These are phyloP conservation scores for Fomitopsis pinicola DNA, from an alignment of 1,284 basidiomycete species.

Conservation along the genomic window DNA sequence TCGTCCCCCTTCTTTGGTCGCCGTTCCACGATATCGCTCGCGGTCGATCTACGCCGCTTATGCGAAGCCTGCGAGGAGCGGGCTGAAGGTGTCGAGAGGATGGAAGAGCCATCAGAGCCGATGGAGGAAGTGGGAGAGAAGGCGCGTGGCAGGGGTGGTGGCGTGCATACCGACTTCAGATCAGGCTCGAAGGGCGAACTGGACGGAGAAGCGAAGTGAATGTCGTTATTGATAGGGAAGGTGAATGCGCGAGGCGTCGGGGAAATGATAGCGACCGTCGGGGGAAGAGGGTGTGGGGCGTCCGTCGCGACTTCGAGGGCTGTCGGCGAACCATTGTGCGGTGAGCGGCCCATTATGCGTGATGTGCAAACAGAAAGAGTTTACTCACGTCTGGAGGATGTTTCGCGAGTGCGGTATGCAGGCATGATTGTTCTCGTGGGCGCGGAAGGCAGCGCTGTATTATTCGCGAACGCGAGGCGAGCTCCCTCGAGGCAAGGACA, in stretches of 20 bases:
- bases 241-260: constrained; percentile 74
- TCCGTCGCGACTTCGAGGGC: constrained; percentile 74
- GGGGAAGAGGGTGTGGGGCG: constrained; percentile 40
- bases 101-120: constrained; percentile 37
- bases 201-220: constrained; percentile 62
- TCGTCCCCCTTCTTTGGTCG: constrained; percentile 75
- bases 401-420: constrained; percentile 70
- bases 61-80: constrained; percentile 35
- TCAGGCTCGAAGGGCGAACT: constrained; percentile 68
- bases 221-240: constrained; percentile 58
- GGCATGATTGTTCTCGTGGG: constrained; percentile 58
- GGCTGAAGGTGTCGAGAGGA: constrained; percentile 30
- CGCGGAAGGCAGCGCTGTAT: constrained; percentile 22
- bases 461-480: constrained; percentile 25
- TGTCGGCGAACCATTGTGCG: constrained; percentile 23
- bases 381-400: constrained; percentile 55
- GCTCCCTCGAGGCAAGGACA: constrained; percentile 28
- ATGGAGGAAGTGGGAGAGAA: constrained; percentile 46
- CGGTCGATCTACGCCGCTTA: constrained; percentile 59
- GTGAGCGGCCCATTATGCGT: neutral
- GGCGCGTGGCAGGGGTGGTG: constrained; percentile 32
- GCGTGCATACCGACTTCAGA: constrained; percentile 45
- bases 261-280: constrained; percentile 62
- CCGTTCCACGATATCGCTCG: constrained; percentile 56
- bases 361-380: constrained; percentile 4